Percentiles rank a stretch among this genome's conserved stretches.
Conservation (phyloP, 192 early-diverging fungal species). For the Coemansia biformis region DNA sequence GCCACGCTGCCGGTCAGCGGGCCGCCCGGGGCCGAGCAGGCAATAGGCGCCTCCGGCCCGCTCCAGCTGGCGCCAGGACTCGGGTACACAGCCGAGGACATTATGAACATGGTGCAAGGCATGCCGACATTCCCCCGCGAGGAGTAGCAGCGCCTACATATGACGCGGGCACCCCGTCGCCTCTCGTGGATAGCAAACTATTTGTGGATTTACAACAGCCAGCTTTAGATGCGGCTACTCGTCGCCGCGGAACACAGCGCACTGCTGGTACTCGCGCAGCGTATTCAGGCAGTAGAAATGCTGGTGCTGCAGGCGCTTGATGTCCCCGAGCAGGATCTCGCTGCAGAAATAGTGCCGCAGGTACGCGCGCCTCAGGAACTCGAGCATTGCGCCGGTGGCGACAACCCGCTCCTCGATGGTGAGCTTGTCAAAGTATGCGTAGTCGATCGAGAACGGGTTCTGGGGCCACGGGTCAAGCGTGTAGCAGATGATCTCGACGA, state of each 20-base stretch:
- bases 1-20: too few relatives aligned
- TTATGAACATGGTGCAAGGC: too few relatives aligned
- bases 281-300: constrained; percentile 42
- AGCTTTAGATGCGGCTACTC: too few relatives aligned
- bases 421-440: constrained; percentile 56
- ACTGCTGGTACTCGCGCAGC: constrained; percentile 35
- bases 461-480: constrained; percentile 53
- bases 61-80: too few relatives aligned
- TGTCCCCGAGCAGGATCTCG: constrained; percentile 39
- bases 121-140: too few relatives aligned
- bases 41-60: too few relatives aligned
- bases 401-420: constrained; percentile 62
- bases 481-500: constrained; percentile 62
- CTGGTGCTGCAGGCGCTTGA: constrained; percentile 30
- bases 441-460: constrained; percentile 64
- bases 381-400: constrained; percentile 61
- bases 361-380: constrained; percentile 60
- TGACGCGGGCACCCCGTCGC: too few relatives aligned
- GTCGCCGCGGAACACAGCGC: constrained; percentile 13
- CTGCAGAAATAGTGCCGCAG: constrained; percentile 51
- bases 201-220: too few relatives aligned
- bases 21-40: too few relatives aligned
- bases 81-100: too few relatives aligned
- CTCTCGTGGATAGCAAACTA: too few relatives aligned
- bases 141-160: too few relatives aligned